Evolutionary conservation across 768 basidiomycete species (phyloP), one percentile per base, ranked within the genome.

Genomic region (Guyanaporus albipodus): DNA sequence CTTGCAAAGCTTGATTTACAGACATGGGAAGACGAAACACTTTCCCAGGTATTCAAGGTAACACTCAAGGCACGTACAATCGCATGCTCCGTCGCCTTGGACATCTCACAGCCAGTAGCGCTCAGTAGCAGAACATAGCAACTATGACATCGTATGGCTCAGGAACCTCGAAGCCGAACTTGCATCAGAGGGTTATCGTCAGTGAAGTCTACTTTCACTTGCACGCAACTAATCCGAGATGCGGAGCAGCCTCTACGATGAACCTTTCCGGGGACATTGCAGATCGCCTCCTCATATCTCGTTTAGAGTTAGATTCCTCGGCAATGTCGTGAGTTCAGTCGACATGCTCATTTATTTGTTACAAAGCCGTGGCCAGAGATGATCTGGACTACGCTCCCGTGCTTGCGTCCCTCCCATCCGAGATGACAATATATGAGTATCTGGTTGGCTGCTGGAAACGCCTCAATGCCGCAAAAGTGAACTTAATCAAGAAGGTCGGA

Each of bases 391-490:
- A 80, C 61, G 69, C 85, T 28, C 71, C 82, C 6, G 82, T 89
- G 15, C 65, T 90, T 1, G 87, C 87, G 3, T 86, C 85, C 19
- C 70, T 97, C 15, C 91, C 92, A 8, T 54, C 78, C 8, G 68
- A 82, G 44, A 82, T 91, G 64, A 92, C 94, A 0, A 75, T 81
- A 0, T 91, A 95, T 49, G 91, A 96, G 59, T 98, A 91, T 62
- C 74, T 99, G 19, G 77, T 91, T 8, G 86, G 86, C 17, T 86
- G 87, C 58, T 99, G 95, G 95, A 92, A 90, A 67, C 79, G 94
- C n/a, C 55, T 87, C 33, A 86, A 87, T 52, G 52, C 68, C 7
- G 74, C 75, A 12, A 73, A 74, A 48, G 66, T 73, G 31, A 69
- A 73, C 15, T 60, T 89, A 18, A 49, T 79, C 35, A 89, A 84